Base-by-base conservation (phyloP, 305 asterid genomes). In the Fraxinus baroniana region DNA sequence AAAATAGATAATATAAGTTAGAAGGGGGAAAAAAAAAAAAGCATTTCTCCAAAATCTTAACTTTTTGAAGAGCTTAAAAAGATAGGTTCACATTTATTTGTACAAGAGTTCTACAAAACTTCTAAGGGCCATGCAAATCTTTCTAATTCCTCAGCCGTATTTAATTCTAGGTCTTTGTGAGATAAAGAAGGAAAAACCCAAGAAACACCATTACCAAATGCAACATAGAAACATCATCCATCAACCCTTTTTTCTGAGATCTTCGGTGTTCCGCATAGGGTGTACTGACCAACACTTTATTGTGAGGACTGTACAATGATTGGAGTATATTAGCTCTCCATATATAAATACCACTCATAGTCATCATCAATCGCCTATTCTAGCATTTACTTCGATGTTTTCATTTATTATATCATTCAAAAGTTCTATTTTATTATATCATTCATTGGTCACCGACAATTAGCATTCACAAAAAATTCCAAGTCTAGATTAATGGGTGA, bases 321-420 rank as follows among this genome's bases (percentile, higher is more conserved):
- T 57, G 20, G 62, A 28, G 68, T 77, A 22, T 52, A 28, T 68
- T 28, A 28, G 6, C 36, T 26, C 32, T 24, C 78, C 62, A 30
- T 0, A 20, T 0, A 12, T 41, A 9, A 57, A 36, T 33, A 78
- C 33, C 55, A 49, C 28, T 20, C 32, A 22, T 10, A 72, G 64
- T 17, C 44, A 17, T 5, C 55, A 55, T 78, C 85, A 83, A 70
- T 52, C 60, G 68, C 72, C 76, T 77, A 76, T 26, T 18, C 76
- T 76, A 52, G 46, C 71, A 44, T 18, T 4, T 35, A 41, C 17
- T 39, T 18, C 37, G 22, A 60, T 70, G 70, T 35, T 81, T 32
- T 17, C 72, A 32, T 41, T 15, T 79, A 39, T 62, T 52, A 26
- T 22, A 30, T 37, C 44, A 32, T 30, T 41, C 80, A 36, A 39